Evolutionary conservation across 192 early-diverging fungal species (phyloP), one percentile per base, ranked within the genome.

Genomic region (Allomyces macrogynus): DNA sequence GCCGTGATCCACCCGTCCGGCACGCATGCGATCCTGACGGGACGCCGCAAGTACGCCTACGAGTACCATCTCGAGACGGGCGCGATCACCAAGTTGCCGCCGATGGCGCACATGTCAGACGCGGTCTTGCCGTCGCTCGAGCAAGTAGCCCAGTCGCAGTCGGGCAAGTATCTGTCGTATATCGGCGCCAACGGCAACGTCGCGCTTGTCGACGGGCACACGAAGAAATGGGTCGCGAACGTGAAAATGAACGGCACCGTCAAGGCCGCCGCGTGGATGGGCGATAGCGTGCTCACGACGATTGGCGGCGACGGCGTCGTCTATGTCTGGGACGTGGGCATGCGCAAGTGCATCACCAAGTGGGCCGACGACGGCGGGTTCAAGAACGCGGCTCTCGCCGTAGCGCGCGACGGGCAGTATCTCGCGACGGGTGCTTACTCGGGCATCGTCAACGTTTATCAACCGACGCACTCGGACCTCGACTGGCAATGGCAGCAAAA

Each of bases 381-480:
- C 69, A 85, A 86, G 60, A 79, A 90, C 0, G 84, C 84, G 0
- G 74, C 73, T 20, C 68, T 97, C 62, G 78, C 81, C 1, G 75
- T 92, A 23, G 88, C 89, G 44, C 78, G 73, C 3, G 85, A 91
- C 68, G 78, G 77, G 61, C 73, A 84, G 43, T 91, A 83, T 68
- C 86, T 89, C 68, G 92, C 93, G 24, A 82, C 87, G 24, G 93
- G 94, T 25, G 89, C 88, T 10, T 70, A 76, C 64, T 72, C 87
- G 10, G 95, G 95, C 43, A 76, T 96, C 42, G 92, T 96, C 43
- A 98, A 98, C 72, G 68, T 96, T 11, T 98, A 98, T 74, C 78
- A 88, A 57, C 63, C 68, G 20, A 67, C 43, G 11, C 44, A 63
- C 27, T 67, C 75, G 7, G 32, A 40, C 32, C 32, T 40, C 32